These are phyloP conservation scores for Ceratocystis smalleyi DNA, from an alignment of 2,329 filamentous ascomycete species.

Conservation along the genomic window DNA sequence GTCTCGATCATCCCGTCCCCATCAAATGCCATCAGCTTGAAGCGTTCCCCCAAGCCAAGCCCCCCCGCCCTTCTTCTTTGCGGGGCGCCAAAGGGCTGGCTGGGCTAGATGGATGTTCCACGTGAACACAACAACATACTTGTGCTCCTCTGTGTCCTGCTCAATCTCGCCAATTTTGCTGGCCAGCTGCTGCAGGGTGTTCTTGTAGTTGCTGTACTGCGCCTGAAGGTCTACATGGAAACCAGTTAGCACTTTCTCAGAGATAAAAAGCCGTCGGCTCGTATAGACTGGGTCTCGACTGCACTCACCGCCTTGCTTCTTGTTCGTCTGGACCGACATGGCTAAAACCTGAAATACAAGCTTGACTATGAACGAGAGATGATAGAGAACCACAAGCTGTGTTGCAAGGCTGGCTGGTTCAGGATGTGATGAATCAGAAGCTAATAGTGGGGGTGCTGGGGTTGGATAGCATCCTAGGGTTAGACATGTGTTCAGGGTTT, in stretches of 20 bases:
- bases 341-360: conserved; percentile 3
- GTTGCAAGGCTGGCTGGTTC: not conserved
- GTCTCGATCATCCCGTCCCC: not conserved
- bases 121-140: conserved; percentile 43
- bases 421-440: not conserved
- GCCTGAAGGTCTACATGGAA: conserved; percentile 52
- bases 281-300: not conserved
- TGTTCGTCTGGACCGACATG: conserved; percentile 41
- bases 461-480: not conserved
- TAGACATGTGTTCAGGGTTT: not conserved
- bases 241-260: conserved; percentile 7
- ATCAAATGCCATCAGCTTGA: no score
- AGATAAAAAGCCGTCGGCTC: not conserved
- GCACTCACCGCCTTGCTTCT: conserved; percentile 56
- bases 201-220: conserved; percentile 65
- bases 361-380: not conserved
- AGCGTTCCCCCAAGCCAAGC: not conserved
- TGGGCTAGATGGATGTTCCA: not conserved
- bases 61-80: not conserved
- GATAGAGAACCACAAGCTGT: not conserved
- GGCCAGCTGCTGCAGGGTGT: conserved; percentile 74
- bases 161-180: conserved; percentile 96
- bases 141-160: conserved; percentile 94
- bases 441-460: conserved; percentile 1
- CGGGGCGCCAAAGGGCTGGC: not conserved